phyloP scores from a whole-genome alignment of 495 filamentous ascomycete genomes.

The Trichoderma reesei region DNA sequence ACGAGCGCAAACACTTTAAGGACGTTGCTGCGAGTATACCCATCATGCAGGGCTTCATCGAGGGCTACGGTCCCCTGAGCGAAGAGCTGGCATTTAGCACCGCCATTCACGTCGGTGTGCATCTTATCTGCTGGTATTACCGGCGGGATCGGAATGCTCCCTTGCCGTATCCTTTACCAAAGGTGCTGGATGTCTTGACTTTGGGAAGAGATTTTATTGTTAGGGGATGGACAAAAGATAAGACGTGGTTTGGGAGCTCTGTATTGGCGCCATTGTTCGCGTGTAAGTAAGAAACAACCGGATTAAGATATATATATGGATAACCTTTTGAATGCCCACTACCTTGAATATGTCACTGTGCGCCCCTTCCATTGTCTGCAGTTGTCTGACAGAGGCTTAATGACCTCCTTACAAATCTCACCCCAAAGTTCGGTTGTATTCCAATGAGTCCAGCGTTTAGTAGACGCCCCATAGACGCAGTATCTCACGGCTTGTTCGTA shows the following conservation, averaged over 20 bases:
- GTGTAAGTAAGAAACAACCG: too few relatives aligned
- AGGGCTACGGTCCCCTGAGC: slow-evolving; percentile 35
- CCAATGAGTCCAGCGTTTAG: not conserved
- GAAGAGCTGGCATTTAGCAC: slow-evolving; percentile 40
- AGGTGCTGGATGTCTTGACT: slow-evolving; percentile 31
- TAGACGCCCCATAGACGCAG: not conserved
- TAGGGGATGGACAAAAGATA: slow-evolving; percentile 38
- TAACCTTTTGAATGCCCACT: not conserved
- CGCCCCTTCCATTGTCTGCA: not conserved
- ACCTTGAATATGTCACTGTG: not conserved
- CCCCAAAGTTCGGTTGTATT: not conserved
- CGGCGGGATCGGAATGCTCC: slow-evolving; percentile 19
- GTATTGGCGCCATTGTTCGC: slow-evolving; percentile 5
- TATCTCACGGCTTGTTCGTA: not conserved
- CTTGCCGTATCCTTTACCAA: slow-evolving; percentile 32
- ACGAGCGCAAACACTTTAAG: slow-evolving; percentile 41
- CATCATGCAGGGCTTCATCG: slow-evolving; percentile 35
- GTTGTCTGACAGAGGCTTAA: not conserved
- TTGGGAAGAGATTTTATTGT: slow-evolving; percentile 38
- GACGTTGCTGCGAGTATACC: slow-evolving; percentile 28
- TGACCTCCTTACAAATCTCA: slow-evolving; percentile 1
- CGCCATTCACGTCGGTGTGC: slow-evolving; percentile 43
- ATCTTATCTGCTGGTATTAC: slow-evolving; percentile 33
- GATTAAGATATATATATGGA: too few relatives aligned
- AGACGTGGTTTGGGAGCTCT: slow-evolving; percentile 26